Percentiles rank a stretch among this genome's conserved stretches.
phyloP scores from a whole-genome alignment of 2,329 filamentous ascomycete species.

The Metarhizium robertsii region DNA sequence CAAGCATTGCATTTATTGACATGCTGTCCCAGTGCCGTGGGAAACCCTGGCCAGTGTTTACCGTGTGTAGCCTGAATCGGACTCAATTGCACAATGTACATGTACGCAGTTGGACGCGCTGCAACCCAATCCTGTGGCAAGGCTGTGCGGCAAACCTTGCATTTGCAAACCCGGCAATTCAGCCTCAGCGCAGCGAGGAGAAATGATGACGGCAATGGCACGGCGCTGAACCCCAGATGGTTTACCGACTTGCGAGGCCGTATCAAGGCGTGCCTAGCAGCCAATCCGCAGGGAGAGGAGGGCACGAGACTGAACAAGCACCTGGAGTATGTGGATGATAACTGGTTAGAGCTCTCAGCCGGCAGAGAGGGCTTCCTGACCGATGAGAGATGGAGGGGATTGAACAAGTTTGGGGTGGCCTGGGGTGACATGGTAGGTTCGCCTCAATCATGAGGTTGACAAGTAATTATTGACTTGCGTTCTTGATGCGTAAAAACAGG shows the following conservation, averaged over 20 bases:
- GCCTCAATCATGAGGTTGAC: not conserved
- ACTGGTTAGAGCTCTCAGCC: conserved; percentile 65
- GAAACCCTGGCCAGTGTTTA: not conserved
- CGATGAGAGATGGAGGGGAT: conserved; percentile 42
- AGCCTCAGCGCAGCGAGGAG: not conserved
- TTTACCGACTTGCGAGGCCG: conserved; percentile 16
- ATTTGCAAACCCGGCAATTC: not conserved
- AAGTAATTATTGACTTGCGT: not conserved
- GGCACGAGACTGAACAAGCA: conserved; percentile 7
- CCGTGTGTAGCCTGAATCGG: not conserved
- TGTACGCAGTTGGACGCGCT: not conserved
- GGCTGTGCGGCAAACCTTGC: not conserved
- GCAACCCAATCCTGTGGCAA: not conserved
- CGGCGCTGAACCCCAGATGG: conserved; percentile 15
- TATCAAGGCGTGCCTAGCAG: conserved; percentile 7
- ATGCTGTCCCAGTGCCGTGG: not conserved
- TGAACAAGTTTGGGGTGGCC: conserved; percentile 58
- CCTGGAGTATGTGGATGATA: conserved; percentile 13
- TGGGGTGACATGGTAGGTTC: conserved; percentile 77
- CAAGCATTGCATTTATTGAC: not conserved
- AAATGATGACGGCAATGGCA: not conserved
- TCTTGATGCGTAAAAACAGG: conserved; percentile 18
- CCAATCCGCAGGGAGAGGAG: not conserved
- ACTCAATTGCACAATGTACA: not conserved
- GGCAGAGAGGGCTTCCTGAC: conserved; percentile 71